Evolutionary conservation across 495 filamentous ascomycete genomes (phyloP).

Genomic region (Cercophora newfieldiana): DNA sequence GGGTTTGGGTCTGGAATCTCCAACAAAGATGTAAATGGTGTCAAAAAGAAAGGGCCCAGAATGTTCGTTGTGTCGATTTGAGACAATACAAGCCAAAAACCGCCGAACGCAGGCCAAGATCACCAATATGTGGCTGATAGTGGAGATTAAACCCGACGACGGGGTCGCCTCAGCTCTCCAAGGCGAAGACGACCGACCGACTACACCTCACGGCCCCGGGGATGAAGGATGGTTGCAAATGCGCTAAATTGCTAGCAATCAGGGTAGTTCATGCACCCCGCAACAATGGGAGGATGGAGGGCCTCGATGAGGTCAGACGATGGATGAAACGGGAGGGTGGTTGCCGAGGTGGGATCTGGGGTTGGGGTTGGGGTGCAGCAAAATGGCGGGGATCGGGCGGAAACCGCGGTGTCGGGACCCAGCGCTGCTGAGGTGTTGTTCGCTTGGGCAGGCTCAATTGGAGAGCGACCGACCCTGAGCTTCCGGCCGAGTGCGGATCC

Average conservation of each 20-base stretch:
- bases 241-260: not conserved
- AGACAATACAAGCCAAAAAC: not conserved
- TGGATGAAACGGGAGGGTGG: not conserved
- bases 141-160: conserved; percentile 3
- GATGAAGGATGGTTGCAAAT: not conserved
- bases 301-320: not conserved
- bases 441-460: not conserved
- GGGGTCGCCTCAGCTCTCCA: not conserved
- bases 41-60: no score
- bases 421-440: not conserved
- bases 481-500: not conserved
- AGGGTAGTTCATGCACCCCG: conserved; percentile 2
- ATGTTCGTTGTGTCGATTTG: not conserved
- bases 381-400: conserved; percentile 1
- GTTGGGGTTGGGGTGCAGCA: not conserved
- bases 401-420: not conserved
- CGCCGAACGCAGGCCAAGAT: not conserved
- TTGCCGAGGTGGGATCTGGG: not conserved
- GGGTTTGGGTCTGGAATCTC: no score
- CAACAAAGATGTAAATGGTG: no score
- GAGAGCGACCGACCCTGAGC: not conserved
- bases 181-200: not conserved
- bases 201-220: not conserved
- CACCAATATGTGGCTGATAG: not conserved
- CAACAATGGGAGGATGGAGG: not conserved